Percentiles rank a stretch among this genome's conserved stretches.
These are phyloP conservation scores for Verticillium dahliae DNA, from an alignment of 2,329 filamentous ascomycete genomes.

Conservation along the genomic window DNA sequence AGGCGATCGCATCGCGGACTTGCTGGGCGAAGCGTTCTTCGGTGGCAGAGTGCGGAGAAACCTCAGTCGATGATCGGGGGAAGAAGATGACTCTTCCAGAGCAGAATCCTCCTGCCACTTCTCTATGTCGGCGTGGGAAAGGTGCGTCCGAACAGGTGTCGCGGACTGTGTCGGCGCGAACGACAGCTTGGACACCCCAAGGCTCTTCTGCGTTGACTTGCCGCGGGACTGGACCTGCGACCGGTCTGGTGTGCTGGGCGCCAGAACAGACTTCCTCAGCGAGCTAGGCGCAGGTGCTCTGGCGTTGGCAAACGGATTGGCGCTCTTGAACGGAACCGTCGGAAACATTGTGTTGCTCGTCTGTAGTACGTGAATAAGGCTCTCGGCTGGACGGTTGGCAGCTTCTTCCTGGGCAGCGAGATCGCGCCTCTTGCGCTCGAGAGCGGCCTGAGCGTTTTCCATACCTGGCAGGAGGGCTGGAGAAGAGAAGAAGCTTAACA, in stretches of 20 bases:
- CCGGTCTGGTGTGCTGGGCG: not conserved
- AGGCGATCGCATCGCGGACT: conserved; percentile 51
- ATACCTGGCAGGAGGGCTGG: conserved; percentile 33
- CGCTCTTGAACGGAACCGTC: not conserved
- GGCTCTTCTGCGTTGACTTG: not conserved
- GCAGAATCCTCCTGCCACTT: conserved; percentile 34
- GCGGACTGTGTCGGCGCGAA: not conserved
- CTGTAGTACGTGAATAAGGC: conserved; percentile 15
- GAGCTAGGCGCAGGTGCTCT: not conserved
- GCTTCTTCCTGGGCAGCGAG: conserved; percentile 4
- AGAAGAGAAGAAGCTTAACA: conserved; percentile 53
- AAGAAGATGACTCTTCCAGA: conserved; percentile 26
- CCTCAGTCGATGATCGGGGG: conserved; percentile 28
- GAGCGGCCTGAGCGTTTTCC: conserved; percentile 7
- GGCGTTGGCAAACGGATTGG: not conserved
- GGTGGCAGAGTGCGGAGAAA: conserved; percentile 42
- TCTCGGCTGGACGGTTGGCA: conserved; percentile 3
- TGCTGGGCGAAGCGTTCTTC: conserved; percentile 46
- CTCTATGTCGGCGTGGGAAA: conserved; percentile 31
- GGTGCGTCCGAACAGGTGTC: conserved; percentile 4
- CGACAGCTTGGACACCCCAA: not conserved
- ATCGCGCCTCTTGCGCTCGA: conserved; percentile 7
- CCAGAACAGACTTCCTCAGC: not conserved
- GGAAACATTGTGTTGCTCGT: conserved; percentile 34
- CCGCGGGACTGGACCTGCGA: not conserved